phyloP scores from a whole-genome alignment of 2,329 filamentous ascomycete species.

The Epichloe sp. region DNA sequence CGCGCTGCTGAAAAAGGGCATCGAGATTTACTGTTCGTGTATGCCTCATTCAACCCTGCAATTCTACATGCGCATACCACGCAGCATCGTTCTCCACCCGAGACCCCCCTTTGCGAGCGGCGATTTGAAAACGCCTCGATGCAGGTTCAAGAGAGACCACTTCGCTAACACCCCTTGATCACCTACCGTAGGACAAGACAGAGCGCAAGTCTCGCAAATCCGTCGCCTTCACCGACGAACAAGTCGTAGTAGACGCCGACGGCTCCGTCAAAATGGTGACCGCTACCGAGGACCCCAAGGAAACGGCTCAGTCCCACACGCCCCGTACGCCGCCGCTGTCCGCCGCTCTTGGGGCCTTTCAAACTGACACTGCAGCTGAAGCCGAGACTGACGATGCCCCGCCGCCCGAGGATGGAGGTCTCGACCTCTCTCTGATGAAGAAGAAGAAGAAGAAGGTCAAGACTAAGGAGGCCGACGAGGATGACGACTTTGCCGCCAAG shows the following conservation, averaged over 20 bases:
- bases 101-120: background rate
- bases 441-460: conserved; percentile 72
- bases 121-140: background rate
- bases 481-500: conserved; percentile 48
- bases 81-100: background rate
- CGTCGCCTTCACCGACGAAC: conserved; percentile 82
- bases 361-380: conserved; percentile 34
- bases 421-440: conserved; percentile 56
- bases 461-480: conserved; percentile 47
- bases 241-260: conserved; percentile 78
- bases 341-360: conserved; percentile 38
- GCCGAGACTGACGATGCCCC: conserved; percentile 31
- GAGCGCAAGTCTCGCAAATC: conserved; percentile 77
- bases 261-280: conserved; percentile 70
- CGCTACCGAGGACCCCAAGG: conserved; percentile 61
- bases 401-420: conserved; percentile 36
- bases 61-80: background rate
- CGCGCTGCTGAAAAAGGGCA: background rate
- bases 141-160: background rate
- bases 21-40: conserved; percentile 1
- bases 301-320: conserved; percentile 69
- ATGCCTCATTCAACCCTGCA: background rate
- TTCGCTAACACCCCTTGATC: background rate
- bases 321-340: conserved; percentile 50
- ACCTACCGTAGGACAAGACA: conserved; percentile 12